Base-by-base conservation (phyloP, 306 rosid species). In the Echinosophora koreensis region DNA sequence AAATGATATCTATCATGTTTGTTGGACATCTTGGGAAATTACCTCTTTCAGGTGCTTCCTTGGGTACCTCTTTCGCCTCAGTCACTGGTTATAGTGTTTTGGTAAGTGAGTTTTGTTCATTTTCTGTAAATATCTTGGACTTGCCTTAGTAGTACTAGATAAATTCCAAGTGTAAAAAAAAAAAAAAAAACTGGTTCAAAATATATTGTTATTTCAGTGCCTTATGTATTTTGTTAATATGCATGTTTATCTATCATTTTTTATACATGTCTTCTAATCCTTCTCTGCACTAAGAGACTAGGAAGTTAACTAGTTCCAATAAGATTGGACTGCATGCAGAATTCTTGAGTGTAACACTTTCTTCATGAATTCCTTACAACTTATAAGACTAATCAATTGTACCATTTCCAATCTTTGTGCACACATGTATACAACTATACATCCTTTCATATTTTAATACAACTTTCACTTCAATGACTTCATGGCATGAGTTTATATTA, bases 1-100 rank as follows among this genome's bases (percentile, higher is more conserved):
- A 81, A 57, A 60, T 89, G 64, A 85, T 86, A 56, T 80, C 88
- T 3, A 69, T 85, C 16, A 89, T 89, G 91, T 89, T 69, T 39
- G 88, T 83, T 12, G 93, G 93, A 18, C 90, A 87, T 79, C 73
- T 89, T 47, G 93, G 90, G 5, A 66, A 85, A 46, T 44, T 89
- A 1, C 84, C 85, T n/a, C 87, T 87, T 34, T 79, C 93, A 5
- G 87, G 91, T 71, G 87, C 88, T 74, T 85, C 93, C 52, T 66
- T 89, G 57, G 91, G 78, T 1, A 60, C 69, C 80, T 89, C 89
- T 50, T 85, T 89, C 2, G 87, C 91, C 64, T 69, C 87, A 1
- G 84, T 85, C 73, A 73, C 88, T 62, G 91, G 87, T 70, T 87
- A 73, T 62, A 74, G 85, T 41, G 83, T 87, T 50, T 58, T 89